phyloP scores from a whole-genome alignment of 2,329 filamentous ascomycete species.

The Phyllosticta citribraziliensis region DNA sequence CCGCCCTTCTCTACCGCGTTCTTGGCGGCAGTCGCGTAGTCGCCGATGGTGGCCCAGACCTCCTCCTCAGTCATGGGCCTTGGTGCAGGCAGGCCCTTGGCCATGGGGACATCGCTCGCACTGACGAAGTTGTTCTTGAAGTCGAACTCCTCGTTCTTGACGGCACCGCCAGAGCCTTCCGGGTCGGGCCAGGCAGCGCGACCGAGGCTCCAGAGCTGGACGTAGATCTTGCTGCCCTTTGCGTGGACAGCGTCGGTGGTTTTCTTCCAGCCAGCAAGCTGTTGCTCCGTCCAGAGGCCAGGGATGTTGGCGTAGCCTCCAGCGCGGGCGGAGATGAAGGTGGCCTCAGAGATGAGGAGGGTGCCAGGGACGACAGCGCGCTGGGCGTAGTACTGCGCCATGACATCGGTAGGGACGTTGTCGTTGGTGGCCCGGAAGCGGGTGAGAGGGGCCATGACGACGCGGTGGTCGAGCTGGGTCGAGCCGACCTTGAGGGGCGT shows the following conservation, averaged over 20 bases:
- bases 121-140: slow-evolving; percentile 21
- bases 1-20: slow-evolving; percentile 38
- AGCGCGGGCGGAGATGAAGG: slow-evolving; percentile 23
- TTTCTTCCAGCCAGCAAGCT: slow-evolving; percentile 50
- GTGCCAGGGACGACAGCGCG: slow-evolving; percentile 22
- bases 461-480: slow-evolving; percentile 18
- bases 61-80: slow-evolving; percentile 30
- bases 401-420: slow-evolving; percentile 35
- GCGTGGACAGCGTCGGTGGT: slow-evolving; percentile 54
- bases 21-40: slow-evolving; percentile 35
- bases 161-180: slow-evolving; percentile 23
- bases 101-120: slow-evolving; percentile 24
- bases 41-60: slow-evolving; percentile 26
- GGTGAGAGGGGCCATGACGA: slow-evolving; percentile 22
- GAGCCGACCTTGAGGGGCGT: slow-evolving; percentile 20
- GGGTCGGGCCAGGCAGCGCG: slow-evolving; percentile 39
- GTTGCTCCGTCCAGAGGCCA: slow-evolving; percentile 29
- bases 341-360: slow-evolving; percentile 24
- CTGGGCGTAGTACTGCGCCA: slow-evolving; percentile 26
- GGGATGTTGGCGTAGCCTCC: slow-evolving; percentile 20
- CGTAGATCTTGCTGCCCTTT: slow-evolving; percentile 51
- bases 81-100: slow-evolving; percentile 24
- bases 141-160: slow-evolving; percentile 19
- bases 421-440: slow-evolving; percentile 37
- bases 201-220: slow-evolving; percentile 54